These are phyloP conservation scores for Psilocybe azurescens DNA, from an alignment of 768 basidiomycete species.

Conservation along the genomic window DNA sequence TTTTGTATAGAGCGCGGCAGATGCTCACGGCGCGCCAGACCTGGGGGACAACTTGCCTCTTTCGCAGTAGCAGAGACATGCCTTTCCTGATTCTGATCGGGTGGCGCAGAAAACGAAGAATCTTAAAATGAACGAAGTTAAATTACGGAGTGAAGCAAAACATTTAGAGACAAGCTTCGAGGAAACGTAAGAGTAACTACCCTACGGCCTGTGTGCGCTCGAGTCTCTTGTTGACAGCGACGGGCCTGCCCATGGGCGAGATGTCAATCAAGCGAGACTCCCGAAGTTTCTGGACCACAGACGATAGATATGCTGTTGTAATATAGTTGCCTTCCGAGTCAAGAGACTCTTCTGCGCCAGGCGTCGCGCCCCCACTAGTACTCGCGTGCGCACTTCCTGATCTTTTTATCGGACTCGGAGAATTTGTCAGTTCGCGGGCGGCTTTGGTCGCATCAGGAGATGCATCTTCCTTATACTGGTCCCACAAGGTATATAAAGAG, in stretches of 20 bases:
- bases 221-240: slow-evolving; percentile 73
- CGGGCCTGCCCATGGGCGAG: slow-evolving; percentile 51
- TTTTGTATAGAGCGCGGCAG: no score
- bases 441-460: slow-evolving; percentile 38
- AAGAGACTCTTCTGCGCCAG: slow-evolving; percentile 26
- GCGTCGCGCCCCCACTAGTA: slow-evolving; percentile 30
- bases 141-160: background rate
- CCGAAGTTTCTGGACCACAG: slow-evolving; percentile 68
- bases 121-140: background rate
- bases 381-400: slow-evolving; percentile 14
- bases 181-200: background rate
- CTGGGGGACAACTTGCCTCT: no score
- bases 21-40: no score
- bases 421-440: slow-evolving; percentile 30
- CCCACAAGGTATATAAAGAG: slow-evolving; percentile 89
- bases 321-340: slow-evolving; percentile 42
- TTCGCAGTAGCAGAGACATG: background rate
- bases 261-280: slow-evolving; percentile 65
- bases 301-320: slow-evolving; percentile 63
- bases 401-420: slow-evolving; percentile 26
- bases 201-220: slow-evolving; percentile 74
- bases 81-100: background rate
- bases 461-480: slow-evolving; percentile 74
- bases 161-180: background rate
- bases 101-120: background rate